Percentiles rank a stretch among this genome's conserved stretches.
phyloP scores from a whole-genome alignment of 768 basidiomycete genomes.

The Royoungia palumana region DNA sequence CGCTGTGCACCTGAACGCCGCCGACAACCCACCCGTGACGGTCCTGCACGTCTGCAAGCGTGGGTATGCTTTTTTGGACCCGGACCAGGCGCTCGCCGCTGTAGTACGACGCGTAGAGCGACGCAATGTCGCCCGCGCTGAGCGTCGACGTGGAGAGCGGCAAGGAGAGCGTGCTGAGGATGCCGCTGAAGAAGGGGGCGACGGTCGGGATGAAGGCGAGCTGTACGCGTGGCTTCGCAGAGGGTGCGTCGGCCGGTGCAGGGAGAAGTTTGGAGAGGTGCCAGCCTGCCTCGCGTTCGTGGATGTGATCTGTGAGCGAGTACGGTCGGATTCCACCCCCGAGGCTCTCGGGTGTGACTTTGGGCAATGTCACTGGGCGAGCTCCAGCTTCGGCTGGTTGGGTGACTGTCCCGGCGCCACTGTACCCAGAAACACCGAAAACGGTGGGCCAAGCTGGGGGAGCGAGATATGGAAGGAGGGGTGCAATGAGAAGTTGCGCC shows the following conservation, averaged over 20 bases:
- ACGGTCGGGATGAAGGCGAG: constrained; percentile 87
- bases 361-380: constrained; percentile 71
- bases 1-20: constrained; percentile 89
- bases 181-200: constrained; percentile 95
- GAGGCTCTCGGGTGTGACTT: constrained; percentile 75
- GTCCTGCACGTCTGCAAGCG: constrained; percentile 69
- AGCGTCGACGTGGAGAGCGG: constrained; percentile 62
- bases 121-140: constrained; percentile 66
- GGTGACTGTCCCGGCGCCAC: constrained; percentile 87
- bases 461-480: constrained; percentile 71
- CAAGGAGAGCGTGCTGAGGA: constrained; percentile 81
- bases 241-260: not conserved
- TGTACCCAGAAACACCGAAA: constrained; percentile 92
- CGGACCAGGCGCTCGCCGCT: constrained; percentile 66
- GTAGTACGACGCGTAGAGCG: constrained; percentile 79
- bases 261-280: constrained; percentile 70
- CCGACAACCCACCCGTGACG: constrained; percentile 90
- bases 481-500: constrained; percentile 87
- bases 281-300: constrained; percentile 90
- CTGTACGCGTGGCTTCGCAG: constrained; percentile 36
- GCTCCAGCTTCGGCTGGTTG: constrained; percentile 59
- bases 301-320: constrained; percentile 93
- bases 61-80: constrained; percentile 67
- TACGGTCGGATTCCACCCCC: constrained; percentile 82
- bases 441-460: constrained; percentile 67